Base-by-base conservation (phyloP, 805 yeast genomes). In the Cyberlindnera sargentensis region DNA sequence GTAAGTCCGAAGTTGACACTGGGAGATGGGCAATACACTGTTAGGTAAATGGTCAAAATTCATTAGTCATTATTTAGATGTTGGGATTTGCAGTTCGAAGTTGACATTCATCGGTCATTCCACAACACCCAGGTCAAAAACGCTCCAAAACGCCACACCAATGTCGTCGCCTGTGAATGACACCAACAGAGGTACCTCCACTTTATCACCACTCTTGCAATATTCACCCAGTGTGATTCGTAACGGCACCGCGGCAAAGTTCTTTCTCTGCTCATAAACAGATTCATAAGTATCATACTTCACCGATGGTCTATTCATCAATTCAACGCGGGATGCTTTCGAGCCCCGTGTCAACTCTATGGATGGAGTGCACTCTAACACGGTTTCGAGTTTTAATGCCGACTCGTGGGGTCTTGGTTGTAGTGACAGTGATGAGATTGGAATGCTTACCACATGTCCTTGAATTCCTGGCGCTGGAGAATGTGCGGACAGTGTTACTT, bases 181-280 rank as follows among this genome's bases (percentile, higher is more conserved):
- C 6, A 59, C 45, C 35, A 58, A 51, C 20, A 62, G 8, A 1
- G 64, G 63, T 3, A 56, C 45, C 6, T 32, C 31, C 6, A 41
- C 11, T 8, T 8, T 6, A 2, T 39, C 36, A 2, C 43, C 39
- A 2, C n/a, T 25, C 5, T 5, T 23, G 5, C 24, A 39, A 5
- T 11, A 20, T 2, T 30, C 46, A 6, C 32, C 38, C 15, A 46
- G 3, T 5, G 25, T 36, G 4, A 49, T 24, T n/a, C 46, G 50
- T n/a, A 64, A 6, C 0, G 62, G 62, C 8, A 65, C 38, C 7
- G 60, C 56, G 30, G 58, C 44, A 57, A 59, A 65, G 40, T 64
- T 64, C 1, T 49, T 47, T 3, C 61, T 63, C 11, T 44, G 43
- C 11, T 56, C 61, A 26, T 41, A 41, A 4, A 50, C 34, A 7